Base-by-base conservation (phyloP, 495 filamentous ascomycete genomes). In the Lophiostoma macrostomum region DNA sequence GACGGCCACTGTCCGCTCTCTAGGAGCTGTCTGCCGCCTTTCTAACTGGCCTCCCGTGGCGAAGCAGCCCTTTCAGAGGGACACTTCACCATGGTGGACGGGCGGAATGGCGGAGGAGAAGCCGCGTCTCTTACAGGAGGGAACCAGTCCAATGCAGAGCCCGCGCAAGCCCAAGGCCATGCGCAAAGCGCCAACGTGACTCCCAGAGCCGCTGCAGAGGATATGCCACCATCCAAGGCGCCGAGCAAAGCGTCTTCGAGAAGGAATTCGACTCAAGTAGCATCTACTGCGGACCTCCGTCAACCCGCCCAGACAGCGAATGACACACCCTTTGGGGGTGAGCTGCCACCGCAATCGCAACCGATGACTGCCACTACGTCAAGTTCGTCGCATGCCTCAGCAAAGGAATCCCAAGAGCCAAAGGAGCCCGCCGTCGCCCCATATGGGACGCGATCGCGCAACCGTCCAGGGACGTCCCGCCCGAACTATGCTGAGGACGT, bases 401-500 rank as follows among this genome's bases (percentile, higher is more conserved):
- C 44, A 7, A 60, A 53, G 20, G 60, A n/a, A n/a, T n/a, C n/a
- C n/a, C n/a, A n/a, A n/a, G n/a, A 59, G 39, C 23, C 40, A 38
- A 53, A 49, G 50, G 64, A 51, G 36, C 18, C 50, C 27, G 67
- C 63, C 22, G 50, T 56, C 3, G 65, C 86, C 39, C 87, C 89
- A 18, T 97, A 99, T 69, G 93, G 93, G 54, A 99, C 94, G 58
- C 87, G 93, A 59, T 98, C 93, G 50, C 84, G 93, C 67, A 95
- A 94, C 66, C 83, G 91, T 53, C 86, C 84, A 32, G 88, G 86
- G 53, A 76, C 75, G 49, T 77, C 87, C 58, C 86, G 93, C 56
- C 82, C 84, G 39, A 98, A 98, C 69, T 98, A 98, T 70, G 94
- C 93, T 25, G 93, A 98, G 72, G 94, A 98, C 71, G 86, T 85